These are phyloP conservation scores for Trichophyton simii DNA, from an alignment of 2,329 filamentous ascomycete genomes.

Conservation along the genomic window DNA sequence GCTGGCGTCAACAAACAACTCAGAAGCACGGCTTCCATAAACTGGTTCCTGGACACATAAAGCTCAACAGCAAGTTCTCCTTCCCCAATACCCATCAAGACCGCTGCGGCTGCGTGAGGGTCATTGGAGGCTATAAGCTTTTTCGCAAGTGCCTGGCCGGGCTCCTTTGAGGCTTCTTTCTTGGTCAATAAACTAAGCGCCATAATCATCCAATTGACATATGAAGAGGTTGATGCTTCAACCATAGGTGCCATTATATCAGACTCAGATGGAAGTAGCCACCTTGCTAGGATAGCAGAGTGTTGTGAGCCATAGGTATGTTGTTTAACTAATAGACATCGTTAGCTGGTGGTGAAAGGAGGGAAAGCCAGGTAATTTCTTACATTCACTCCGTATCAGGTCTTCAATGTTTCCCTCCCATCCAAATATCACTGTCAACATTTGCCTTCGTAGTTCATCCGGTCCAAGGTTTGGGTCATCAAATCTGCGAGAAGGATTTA, in stretches of 20 bases:
- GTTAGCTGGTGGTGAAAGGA: not conserved
- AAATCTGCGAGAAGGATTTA: slow-evolving; percentile 52
- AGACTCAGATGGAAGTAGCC: slow-evolving; percentile 74
- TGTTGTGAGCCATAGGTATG: slow-evolving; percentile 62
- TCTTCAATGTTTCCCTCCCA: slow-evolving; percentile 78
- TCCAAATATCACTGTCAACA: slow-evolving; percentile 88
- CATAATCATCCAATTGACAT: slow-evolving; percentile 92
- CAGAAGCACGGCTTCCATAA: slow-evolving; percentile 84
- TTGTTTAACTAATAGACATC: slow-evolving; percentile 42
- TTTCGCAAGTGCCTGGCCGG: slow-evolving; percentile 82
- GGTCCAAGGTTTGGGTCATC: slow-evolving; percentile 51
- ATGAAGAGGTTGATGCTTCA: slow-evolving; percentile 72
- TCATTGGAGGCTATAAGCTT: slow-evolving; percentile 80
- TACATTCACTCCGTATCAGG: slow-evolving; percentile 69
- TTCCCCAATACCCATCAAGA: slow-evolving; percentile 85
- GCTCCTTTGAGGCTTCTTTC: slow-evolving; percentile 68
- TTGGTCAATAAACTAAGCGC: slow-evolving; percentile 79
- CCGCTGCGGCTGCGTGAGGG: slow-evolving; percentile 80
- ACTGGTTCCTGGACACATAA: slow-evolving; percentile 81
- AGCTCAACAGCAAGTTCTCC: slow-evolving; percentile 91
- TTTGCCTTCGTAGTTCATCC: slow-evolving; percentile 73
- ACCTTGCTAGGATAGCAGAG: slow-evolving; percentile 75
- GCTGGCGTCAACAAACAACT: slow-evolving; percentile 69
- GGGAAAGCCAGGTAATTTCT: slow-evolving; percentile 16
- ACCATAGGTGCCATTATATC: slow-evolving; percentile 68